Percentiles rank a stretch among this genome's conserved stretches.
These are phyloP conservation scores for Cladosporium sp. DNA, from an alignment of 2,329 filamentous ascomycete genomes.

Conservation along the genomic window DNA sequence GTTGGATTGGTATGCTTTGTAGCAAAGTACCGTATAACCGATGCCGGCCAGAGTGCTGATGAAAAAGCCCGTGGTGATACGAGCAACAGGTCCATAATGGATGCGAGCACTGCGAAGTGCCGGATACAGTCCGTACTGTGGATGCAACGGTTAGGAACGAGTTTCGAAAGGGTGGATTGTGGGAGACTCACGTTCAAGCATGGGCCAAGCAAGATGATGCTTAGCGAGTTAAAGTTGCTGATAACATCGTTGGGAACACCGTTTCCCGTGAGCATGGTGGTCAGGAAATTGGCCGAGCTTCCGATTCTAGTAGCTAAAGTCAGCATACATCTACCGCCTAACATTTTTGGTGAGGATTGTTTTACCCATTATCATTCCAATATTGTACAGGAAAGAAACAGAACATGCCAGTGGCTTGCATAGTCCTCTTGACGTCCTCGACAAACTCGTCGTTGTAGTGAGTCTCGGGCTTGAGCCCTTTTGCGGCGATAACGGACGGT, in stretches of 20 bases:
- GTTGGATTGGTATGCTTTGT: slow-evolving; percentile 41
- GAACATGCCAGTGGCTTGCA: slow-evolving; percentile 59
- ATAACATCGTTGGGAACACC: slow-evolving; percentile 43
- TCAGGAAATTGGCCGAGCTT: slow-evolving; percentile 19
- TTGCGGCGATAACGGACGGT: slow-evolving; percentile 18
- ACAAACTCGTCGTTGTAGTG: slow-evolving; percentile 63
- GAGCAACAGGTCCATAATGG: slow-evolving; percentile 44
- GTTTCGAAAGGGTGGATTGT: neutral
- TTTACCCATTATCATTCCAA: slow-evolving; percentile 28
- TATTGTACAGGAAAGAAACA: slow-evolving; percentile 42
- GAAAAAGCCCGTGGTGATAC: slow-evolving; percentile 42
- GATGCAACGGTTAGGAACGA: neutral
- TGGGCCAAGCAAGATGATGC: slow-evolving; percentile 39
- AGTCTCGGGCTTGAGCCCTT: slow-evolving; percentile 16
- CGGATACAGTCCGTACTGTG: slow-evolving; percentile 39
- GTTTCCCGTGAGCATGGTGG: slow-evolving; percentile 24
- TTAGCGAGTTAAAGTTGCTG: slow-evolving; percentile 41
- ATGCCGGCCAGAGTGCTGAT: slow-evolving; percentile 44
- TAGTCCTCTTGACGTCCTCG: slow-evolving; percentile 60
- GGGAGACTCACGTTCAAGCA: slow-evolving; percentile 23
- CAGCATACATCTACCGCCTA: neutral
- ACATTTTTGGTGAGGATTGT: too few species aligned
- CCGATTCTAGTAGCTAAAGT: slow-evolving; percentile 15
- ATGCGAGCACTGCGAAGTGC: slow-evolving; percentile 36
- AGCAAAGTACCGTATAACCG: slow-evolving; percentile 36